Evolutionary conservation across 805 yeast species (phyloP), one percentile per base, ranked within the genome.

Genomic region (Saccharomycopsis guyanensis): DNA sequence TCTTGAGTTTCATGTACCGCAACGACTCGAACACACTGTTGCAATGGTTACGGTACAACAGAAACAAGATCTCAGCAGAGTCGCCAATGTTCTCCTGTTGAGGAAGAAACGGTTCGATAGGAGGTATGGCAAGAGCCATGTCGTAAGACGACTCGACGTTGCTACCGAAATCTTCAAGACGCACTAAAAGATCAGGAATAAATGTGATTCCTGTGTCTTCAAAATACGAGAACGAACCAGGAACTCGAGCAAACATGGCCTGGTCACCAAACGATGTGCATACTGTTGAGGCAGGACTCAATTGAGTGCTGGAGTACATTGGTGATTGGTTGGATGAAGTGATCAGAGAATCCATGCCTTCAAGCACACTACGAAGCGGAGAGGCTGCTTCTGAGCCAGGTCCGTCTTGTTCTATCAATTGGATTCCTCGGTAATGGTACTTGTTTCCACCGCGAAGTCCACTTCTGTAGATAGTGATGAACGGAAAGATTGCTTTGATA

Each of bases 401-500:
- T n/a, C 5, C 31, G 18, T 35, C 56, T 38, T 66, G 69, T 20
- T 66, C 71, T 6, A 69, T 56, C 51, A 68, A 63, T 53, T 71
- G 72, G 43, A 88, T 70, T 2, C 94, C 95, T 63, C 89, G 82
- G 58, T 85, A 86, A 57, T 85, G 89, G 60, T 86, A 85, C 57
- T 82, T 82, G 23, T 85, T 76, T 57, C 80, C 84, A 3, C 94
- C 94, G 43, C 93, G 69, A 58, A 77, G 76, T 4, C 94, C 95
- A 49, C 84, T 66, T 42, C 95, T 71, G 52, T 93, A 73, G 0
- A 89, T 81, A 19, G 79, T 76, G 54, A 85, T 66, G 40, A 66
- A 64, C 1, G 94, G 93, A 56, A 71, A 81, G 8, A 76, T 64
- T 12, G 78, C 65, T 47, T 78, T 70, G 12, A 83, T 86, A 41